Evolutionary conservation across 2,329 filamentous ascomycete species (phyloP).

Genomic region (Ceratocystis eucalypticola): DNA sequence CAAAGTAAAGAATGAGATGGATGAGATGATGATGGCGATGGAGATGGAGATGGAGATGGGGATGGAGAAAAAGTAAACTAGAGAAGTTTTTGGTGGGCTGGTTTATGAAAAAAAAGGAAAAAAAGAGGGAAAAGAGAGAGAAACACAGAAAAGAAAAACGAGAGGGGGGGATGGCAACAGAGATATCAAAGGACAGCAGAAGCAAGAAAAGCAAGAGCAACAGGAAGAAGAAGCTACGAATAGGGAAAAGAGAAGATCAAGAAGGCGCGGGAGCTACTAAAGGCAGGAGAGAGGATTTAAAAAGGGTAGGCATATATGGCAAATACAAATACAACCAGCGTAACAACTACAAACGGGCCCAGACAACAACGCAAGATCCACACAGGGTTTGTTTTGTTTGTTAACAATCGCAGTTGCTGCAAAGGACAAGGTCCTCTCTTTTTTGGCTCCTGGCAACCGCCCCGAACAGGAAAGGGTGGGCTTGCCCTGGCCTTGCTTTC

Average conservation of each 20-base stretch:
- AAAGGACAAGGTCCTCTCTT: not conserved
- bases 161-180: not conserved
- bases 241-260: not conserved
- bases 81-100: conserved; percentile 18
- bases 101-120: not conserved
- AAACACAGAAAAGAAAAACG: conserved; percentile 3
- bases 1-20: conserved; percentile 9
- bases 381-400: conserved; percentile 9
- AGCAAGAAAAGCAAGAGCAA: not conserved
- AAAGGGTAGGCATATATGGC: conserved; percentile 5
- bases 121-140: conserved; percentile 1
- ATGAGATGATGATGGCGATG: conserved; percentile 2
- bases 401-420: not conserved
- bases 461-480: not conserved
- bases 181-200: not conserved
- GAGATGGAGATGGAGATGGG: conserved; percentile 1
- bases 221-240: not conserved
- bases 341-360: conserved; percentile 1
- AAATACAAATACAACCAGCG: conserved; percentile 3
- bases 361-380: not conserved
- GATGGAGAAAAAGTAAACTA: conserved; percentile 14
- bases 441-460: not conserved
- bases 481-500: not conserved
- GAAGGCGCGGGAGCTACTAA: conserved; percentile 3
- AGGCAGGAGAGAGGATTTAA: not conserved